Evolutionary conservation across 495 filamentous ascomycete genomes (phyloP).

Genomic region (Glarea lozoyensis): DNA sequence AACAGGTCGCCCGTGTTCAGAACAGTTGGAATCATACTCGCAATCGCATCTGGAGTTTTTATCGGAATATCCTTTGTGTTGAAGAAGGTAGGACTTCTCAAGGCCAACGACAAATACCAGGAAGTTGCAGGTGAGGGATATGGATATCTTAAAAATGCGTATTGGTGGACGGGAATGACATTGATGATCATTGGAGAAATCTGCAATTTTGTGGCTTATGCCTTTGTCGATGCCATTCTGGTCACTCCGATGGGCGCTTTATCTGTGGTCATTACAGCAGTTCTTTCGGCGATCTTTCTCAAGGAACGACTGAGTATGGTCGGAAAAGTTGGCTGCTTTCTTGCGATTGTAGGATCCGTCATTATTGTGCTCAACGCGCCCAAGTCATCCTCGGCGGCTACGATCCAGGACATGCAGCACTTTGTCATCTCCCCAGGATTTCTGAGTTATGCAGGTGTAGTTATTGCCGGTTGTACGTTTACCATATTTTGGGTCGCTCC

Average conservation of each 20-base stretch:
- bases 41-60: constrained; percentile 82
- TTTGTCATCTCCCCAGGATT: constrained; percentile 88
- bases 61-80: constrained; percentile 94
- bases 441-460: constrained; percentile 71
- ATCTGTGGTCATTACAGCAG: constrained; percentile 86
- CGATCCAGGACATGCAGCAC: constrained; percentile 87
- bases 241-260: constrained; percentile 94
- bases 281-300: constrained; percentile 90
- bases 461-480: constrained; percentile 63
- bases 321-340: constrained; percentile 91
- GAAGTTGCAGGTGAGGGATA: constrained; percentile 90
- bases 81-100: constrained; percentile 86
- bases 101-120: constrained; percentile 92
- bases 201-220: constrained; percentile 96
- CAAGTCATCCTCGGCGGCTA: constrained; percentile 67
- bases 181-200: constrained; percentile 96
- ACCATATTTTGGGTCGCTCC: constrained; percentile 79
- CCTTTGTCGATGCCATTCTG: constrained; percentile 93
- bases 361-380: constrained; percentile 94
- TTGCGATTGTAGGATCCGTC: constrained; percentile 87
- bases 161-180: constrained; percentile 95
- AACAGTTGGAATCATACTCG: constrained; percentile 76
- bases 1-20: constrained; percentile 51
- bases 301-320: constrained; percentile 94
- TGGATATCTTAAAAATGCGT: constrained; percentile 92